Percentiles rank a stretch among this genome's conserved stretches.
Conservation (phyloP, 148 eudicot species). For the Vaccinium macrocarpon region DNA sequence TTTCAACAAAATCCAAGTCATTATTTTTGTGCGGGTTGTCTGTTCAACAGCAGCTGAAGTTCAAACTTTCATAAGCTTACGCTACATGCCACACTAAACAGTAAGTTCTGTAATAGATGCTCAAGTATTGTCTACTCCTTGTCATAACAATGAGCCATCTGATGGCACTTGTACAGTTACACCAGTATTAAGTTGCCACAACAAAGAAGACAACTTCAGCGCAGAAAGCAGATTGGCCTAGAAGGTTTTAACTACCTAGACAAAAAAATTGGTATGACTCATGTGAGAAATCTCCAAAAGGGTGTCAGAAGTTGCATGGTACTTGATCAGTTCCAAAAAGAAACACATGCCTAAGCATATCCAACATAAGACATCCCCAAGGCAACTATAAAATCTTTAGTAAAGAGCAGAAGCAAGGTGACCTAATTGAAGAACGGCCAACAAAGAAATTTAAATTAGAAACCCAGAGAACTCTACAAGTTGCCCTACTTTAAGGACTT, state of each 20-base stretch:
- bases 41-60: background rate
- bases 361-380: background rate
- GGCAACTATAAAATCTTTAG: background rate
- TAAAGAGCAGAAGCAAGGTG: background rate
- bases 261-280: background rate
- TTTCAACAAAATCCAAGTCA: background rate
- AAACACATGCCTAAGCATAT: background rate
- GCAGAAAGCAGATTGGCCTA: background rate
- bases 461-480: background rate
- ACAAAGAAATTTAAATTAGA: background rate
- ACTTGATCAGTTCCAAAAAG: background rate
- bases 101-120: background rate
- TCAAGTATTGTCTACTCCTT: background rate
- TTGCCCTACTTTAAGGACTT: background rate
- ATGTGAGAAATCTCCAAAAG: background rate
- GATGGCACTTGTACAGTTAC: background rate
- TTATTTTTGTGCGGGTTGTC: background rate
- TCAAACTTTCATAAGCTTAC: background rate
- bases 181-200: background rate
- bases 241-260: background rate
- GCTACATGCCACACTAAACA: background rate
- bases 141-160: background rate
- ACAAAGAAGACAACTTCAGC: background rate
- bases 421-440: background rate
- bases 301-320: background rate